phyloP scores from a whole-genome alignment of 23 red algal species.

The Chondrus crispus region DNA sequence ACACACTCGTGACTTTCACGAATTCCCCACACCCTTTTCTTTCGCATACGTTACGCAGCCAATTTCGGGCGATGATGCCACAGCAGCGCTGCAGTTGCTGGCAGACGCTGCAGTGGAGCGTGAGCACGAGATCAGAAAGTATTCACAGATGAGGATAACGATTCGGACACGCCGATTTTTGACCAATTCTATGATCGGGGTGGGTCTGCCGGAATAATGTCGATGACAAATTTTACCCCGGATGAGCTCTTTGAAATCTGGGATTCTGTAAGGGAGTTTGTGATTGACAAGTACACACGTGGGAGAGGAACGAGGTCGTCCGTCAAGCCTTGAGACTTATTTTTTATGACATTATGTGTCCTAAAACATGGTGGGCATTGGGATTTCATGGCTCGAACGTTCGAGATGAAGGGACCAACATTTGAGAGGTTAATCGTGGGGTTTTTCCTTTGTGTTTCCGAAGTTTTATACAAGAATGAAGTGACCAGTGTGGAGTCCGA shows the following conservation, averaged over 20 bases:
- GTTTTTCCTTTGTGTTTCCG: no score
- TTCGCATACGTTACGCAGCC: no score
- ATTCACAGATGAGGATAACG: slow-evolving; percentile 7
- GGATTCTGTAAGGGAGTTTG: not conserved
- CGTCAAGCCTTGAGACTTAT: not conserved
- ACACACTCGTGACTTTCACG: no score
- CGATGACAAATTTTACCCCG: not conserved
- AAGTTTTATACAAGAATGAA: no score
- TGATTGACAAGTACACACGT: not conserved
- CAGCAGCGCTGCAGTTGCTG: no score
- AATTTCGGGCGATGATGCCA: no score
- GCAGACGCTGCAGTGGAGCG: not conserved
- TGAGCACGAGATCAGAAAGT: not conserved
- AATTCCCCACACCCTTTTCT: no score
- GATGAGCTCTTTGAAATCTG: not conserved
- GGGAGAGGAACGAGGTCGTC: not conserved
- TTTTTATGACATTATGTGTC: slow-evolving; percentile 20
- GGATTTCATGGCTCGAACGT: slow-evolving; percentile 5
- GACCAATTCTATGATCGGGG: not conserved
- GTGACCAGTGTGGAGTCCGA: no score
- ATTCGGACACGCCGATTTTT: not conserved
- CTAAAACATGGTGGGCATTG: slow-evolving; percentile 21
- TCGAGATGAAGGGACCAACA: slow-evolving; percentile 4
- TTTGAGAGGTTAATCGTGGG: slow-evolving; percentile 17
- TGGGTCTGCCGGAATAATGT: not conserved